Evolutionary conservation across 2,329 filamentous ascomycete species (phyloP), one percentile per base, ranked within the genome.

Genomic region (Ophiocordyceps australis): DNA sequence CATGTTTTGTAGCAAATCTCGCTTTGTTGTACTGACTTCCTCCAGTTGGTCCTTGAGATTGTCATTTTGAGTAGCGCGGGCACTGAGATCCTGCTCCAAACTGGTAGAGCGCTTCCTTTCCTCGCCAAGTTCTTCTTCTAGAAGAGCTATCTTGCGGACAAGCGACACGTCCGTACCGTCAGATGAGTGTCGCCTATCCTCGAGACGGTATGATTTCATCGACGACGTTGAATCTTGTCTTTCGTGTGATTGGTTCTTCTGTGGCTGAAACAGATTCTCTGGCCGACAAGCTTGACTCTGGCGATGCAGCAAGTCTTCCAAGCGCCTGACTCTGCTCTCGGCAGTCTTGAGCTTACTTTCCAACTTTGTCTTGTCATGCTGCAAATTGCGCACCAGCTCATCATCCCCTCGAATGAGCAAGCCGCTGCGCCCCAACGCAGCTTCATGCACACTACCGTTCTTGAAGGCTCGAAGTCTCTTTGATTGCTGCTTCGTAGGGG

Each of bases 401-500:
- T 92, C 82, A 33, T 89, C 78, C n/a, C 81, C 83, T 20, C 81
- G 73, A 10, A 92, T 67, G 39, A 93, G 54, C 8, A 94, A 63
- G 2, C 82, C 86, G 35, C 80, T 91, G 40, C 77, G 72, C n/a
- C 82, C 82, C 32, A 94, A 65, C 3, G 70, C 71, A n/a, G 76
- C 75, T 45, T 95, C 89, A 40, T 94, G 83, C 20, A 95, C 67
- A 43, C 89, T 95, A 11, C 89, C 89, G 43, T 91, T 89, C 45
- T 94, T 94, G 58, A 98, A 95, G 5, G 82, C 83, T 46, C 86
- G 92, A 6, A 89, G 69, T 30, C 82, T 71, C 48, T 82, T 85
- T 32, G 74, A 69, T 43, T 92, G 85, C 45, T 89, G 81, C 38
- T 77, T 82, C 1, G 81, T 89, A 3, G 86, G 83, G 29, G 66